Evolutionary conservation across 371 early-diverging fungal genomes (phyloP), one percentile per base, ranked within the genome.

Genomic region (Paraphysoderma sedebokerense): DNA sequence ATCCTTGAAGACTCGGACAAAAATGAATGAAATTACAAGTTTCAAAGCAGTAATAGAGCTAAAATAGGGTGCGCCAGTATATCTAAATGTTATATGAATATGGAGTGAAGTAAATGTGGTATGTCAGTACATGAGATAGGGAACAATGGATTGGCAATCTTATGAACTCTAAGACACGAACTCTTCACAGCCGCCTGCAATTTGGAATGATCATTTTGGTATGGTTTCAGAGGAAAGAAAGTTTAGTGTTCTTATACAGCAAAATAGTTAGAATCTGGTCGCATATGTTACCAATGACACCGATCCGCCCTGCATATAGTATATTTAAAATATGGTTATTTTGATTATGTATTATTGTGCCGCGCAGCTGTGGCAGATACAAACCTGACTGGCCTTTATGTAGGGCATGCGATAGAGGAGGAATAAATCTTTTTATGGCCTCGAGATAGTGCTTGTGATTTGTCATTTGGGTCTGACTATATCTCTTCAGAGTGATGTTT

Each of bases 11-110:
- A 2, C 31, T 56, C 23, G 41, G 19, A 30, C 5, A 1, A 40
- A 23, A 17, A 17, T 3, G 11, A 20, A 15, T 11, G 1, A n/a
- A 54, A 68, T 55, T 65, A 82, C 95, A 55, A 80, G 52, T 57
- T 73, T 68, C 51, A 92, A 74, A 0, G 93, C 72, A 2, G 84
- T 57, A 46, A 80, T 77, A 0, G 73, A 83, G 9, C 83, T 83
- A 63, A 86, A 98, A 58, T 74, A 93, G 2, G 97, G 96, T 2
- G 98, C 98, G 1, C 98, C 95, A 1, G 92, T 87, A 62, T 87
- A 89, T 39, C 77, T 31, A 48, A 47, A 40, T 38, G 26, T 31
- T 17, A 30, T 23, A 39, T 44, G 36, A 46, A 24, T 35, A n/a
- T n/a, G n/a, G n/a, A n/a, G n/a, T n/a, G n/a, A n/a, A n/a, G 38